phyloP scores from a whole-genome alignment of 2,329 filamentous ascomycete genomes.

The Ophiognomonia clavigignenti-juglandacearum region DNA sequence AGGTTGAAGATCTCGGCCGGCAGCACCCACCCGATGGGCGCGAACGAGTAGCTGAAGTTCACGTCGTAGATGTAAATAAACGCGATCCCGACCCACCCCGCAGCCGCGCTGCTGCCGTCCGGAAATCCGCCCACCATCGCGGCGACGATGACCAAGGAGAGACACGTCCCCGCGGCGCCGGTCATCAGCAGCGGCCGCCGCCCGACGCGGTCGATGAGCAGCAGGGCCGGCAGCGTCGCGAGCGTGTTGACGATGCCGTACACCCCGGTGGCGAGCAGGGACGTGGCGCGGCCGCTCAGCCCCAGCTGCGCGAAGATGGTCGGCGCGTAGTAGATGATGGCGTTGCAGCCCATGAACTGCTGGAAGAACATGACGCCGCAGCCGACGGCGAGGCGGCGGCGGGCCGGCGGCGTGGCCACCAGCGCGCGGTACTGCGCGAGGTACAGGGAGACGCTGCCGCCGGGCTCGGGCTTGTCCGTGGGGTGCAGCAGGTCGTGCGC shows the following conservation, averaged over 20 bases:
- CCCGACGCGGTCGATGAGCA: constrained; percentile 51
- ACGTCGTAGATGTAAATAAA: constrained; percentile 53
- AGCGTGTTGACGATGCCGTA: constrained; percentile 47
- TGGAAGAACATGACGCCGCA: constrained; percentile 54
- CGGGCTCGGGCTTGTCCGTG: constrained; percentile 26
- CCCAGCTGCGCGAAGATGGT: constrained; percentile 29
- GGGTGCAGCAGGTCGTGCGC: constrained; percentile 23
- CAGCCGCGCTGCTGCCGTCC: constrained; percentile 40
- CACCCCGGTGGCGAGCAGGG: constrained; percentile 32
- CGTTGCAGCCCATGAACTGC: constrained; percentile 35
- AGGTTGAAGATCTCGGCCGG: constrained; percentile 49
- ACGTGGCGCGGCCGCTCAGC: constrained; percentile 22
- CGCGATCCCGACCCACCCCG: constrained; percentile 54
- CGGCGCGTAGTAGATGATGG: constrained; percentile 46
- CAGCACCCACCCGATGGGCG: constrained; percentile 50
- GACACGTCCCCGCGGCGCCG: constrained; percentile 45
- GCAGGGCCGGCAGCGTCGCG: constrained; percentile 51
- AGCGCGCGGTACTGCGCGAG: constrained; percentile 27
- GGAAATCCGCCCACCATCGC: constrained; percentile 45
- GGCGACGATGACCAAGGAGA: constrained; percentile 52
- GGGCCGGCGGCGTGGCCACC: constrained; percentile 24
- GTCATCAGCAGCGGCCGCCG: constrained; percentile 50
- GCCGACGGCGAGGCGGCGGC: constrained; percentile 46
- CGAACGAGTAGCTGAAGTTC: constrained; percentile 29
- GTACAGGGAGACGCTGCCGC: constrained; percentile 26